Evolutionary conservation across 2,329 filamentous ascomycete species (phyloP), one percentile per base, ranked within the genome.

Genomic region (Claviceps sp.): DNA sequence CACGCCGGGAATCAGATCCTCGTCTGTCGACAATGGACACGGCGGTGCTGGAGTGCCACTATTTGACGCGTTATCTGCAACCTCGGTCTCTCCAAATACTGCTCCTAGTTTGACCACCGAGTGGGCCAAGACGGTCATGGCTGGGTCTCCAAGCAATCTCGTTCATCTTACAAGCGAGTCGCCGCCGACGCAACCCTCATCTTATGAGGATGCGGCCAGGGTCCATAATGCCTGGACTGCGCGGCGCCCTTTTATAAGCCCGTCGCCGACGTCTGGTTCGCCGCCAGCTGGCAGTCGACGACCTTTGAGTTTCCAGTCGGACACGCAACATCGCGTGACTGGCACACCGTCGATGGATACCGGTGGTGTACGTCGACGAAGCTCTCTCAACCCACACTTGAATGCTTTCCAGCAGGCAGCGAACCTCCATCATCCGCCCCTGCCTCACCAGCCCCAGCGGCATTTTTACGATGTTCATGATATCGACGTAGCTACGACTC

Each of bases 401-500:
- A 41, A 4, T 14, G 68, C 70, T 34, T 66, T 70, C 38, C 70
- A 34, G 30, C 30, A 71, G 13, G 74, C 77, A 52, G 64, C 65
- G 53, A 62, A 68, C 55, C 64, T 72, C 11, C 57, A 51, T 39
- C 74, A 80, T 50, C 81, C 80, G n/a, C 84, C 85, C 3, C 76
- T 84, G 10, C 85, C 87, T 3, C 86, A 90, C 62, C 79, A 88
- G 54, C 77, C 82, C 1, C 87, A 90, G 65, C 68, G 85, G 17
- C 86, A 90, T 68, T 91, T 87, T 65, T 89, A 89, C 63, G 78
- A 82, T 45, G 76, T 81, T 0, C 85, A 86, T 1, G 84, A 90
- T 57, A 73, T 90, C 37, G 85, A 91, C 58, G 72, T 89, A 30
- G 83, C 89, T 57, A 72, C 84, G 47, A 70, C 75, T 51, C 67